phyloP scores from a whole-genome alignment of 345 rosid genomes.

The Psidium guajava region DNA sequence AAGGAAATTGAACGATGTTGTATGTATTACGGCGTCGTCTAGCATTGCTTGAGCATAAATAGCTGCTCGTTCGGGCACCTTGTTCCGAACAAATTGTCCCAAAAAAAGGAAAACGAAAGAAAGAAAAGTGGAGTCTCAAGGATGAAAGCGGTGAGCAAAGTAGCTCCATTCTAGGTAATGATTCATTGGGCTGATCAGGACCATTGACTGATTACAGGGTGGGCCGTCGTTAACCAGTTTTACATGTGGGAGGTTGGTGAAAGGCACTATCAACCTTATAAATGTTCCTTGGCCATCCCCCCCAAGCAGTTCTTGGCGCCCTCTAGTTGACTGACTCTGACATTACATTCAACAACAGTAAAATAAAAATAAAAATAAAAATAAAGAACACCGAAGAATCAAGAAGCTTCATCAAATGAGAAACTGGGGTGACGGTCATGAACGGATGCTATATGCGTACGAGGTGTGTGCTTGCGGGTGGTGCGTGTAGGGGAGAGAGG shows the following conservation, averaged over 20 bases:
- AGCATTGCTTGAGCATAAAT: not conserved
- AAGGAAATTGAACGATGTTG: not conserved
- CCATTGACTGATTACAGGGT: conserved; percentile 24
- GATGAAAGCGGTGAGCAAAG: not conserved
- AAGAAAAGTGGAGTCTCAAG: not conserved
- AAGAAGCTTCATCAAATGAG: not conserved
- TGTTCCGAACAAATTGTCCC: not conserved
- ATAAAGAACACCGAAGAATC: not conserved
- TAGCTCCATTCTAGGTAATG: conserved; percentile 1
- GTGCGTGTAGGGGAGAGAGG: not conserved
- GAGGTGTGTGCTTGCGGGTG: not conserved
- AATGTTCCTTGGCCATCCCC: not conserved
- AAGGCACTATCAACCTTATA: conserved; percentile 35
- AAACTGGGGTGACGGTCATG: not conserved
- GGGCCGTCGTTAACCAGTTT: conserved; percentile 27
- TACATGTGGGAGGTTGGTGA: conserved; percentile 44
- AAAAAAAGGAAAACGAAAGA: not conserved
- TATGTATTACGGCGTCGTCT: not conserved
- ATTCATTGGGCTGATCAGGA: conserved; percentile 14
- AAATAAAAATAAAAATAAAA: not conserved
- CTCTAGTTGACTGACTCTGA: conserved; percentile 1
- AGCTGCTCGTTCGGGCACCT: not conserved
- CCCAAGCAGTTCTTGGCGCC: conserved; percentile 5
- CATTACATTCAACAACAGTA: not conserved
- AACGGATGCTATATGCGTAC: not conserved